Conservation (phyloP, 176 grass and related monocot species). For the Triticum timopheevii region DNA sequence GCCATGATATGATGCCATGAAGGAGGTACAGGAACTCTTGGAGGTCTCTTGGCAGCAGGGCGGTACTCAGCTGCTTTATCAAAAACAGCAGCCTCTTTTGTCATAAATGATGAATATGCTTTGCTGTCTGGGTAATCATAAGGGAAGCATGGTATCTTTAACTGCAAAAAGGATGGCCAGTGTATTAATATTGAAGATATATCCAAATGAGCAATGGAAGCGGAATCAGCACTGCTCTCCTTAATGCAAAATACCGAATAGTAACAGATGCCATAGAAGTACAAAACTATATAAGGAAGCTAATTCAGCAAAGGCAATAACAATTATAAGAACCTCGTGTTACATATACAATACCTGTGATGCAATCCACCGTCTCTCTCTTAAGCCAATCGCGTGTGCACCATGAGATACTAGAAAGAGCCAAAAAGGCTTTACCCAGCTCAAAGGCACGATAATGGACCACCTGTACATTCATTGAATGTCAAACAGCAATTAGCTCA, state of each 20-base stretch:
- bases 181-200: constrained; percentile 17
- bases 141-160: constrained; percentile 74
- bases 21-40: constrained; percentile 53
- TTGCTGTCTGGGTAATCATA: constrained; percentile 87
- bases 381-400: constrained; percentile 70
- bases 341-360: constrained; percentile 61
- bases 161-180: constrained; percentile 38
- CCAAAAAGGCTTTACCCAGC: constrained; percentile 90
- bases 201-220: constrained; percentile 13
- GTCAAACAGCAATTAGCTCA: constrained; percentile 11
- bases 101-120: constrained; percentile 58
- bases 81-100: constrained; percentile 44
- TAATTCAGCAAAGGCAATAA: constrained; percentile 25
- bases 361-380: constrained; percentile 80
- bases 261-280: neutral
- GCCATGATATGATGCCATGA: constrained; percentile 58
- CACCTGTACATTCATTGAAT: constrained; percentile 53
- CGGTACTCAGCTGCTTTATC: constrained; percentile 46
- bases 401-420: constrained; percentile 64
- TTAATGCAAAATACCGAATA: neutral
- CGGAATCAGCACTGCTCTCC: neutral
- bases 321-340: neutral
- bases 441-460: constrained; percentile 85
- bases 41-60: constrained; percentile 59
- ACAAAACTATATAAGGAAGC: neutral